Base-by-base conservation (phyloP, 2,329 filamentous ascomycete genomes). In the Neofusicoccum sp. region DNA sequence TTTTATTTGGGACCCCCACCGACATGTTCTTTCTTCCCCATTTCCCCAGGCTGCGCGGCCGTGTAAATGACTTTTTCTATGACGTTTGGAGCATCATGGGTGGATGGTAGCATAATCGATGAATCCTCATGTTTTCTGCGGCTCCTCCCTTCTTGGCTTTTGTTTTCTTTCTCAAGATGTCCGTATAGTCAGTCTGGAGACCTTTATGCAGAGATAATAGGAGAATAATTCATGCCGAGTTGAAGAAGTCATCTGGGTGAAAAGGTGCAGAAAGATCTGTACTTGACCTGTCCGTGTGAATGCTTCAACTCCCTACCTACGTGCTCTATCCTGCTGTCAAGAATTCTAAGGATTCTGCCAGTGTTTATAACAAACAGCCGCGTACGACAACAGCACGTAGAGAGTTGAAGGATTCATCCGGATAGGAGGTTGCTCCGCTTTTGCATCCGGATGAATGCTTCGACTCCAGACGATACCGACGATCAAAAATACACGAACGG, bases 1-100 rank as follows among this genome's bases (percentile, higher is more conserved):
- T 34, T 56, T 53, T 20, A 9, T 24, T 56, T 56, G 51, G 51
- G 33, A 56, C 51, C 28, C 51, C 36, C 12, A 31, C 43, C 20
- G 20, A 20, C 36, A 43, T 24, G 36, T 43, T 56, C 51, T 56
- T 26, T 12, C 28, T 34, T 40, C 34, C n/a, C 38, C 14, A 7
- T 53, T 36, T 24, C 16, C 20, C 12, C 30, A 38, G 33, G 51
- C 51, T 43, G 7, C 26, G 33, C 26, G 36, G 51, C 51, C 36
- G n/a, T 56, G 51, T 56, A 56, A 43, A 56, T 56, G 51, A 20
- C 28, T 43, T 43, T 43, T 33, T 12, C n/a, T 40, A 24, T 36
- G 34, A 38, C 12, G 38, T 41, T 43, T 24, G 51, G n/a, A 16
- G 34, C 9, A 40, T 38, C n/a, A 51, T 40, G 20, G 33, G 8